phyloP scores from a whole-genome alignment of 805 yeast genomes.

The Myxozyma melibiosi region DNA sequence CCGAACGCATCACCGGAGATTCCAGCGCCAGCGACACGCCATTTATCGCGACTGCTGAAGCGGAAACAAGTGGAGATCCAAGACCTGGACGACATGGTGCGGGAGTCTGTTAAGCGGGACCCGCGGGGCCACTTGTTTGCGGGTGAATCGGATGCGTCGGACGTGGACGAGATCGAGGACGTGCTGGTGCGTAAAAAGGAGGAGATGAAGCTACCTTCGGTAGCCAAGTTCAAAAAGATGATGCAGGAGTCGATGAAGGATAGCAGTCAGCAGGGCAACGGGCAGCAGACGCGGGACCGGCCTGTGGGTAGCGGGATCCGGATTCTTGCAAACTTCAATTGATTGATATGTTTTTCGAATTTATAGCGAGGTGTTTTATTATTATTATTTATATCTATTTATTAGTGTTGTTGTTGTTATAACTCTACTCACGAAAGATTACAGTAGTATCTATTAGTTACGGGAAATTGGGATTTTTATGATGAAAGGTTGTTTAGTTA shows the following conservation, averaged over 20 bases:
- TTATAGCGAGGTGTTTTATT: not conserved
- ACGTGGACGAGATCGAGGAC: slow-evolving; percentile 20
- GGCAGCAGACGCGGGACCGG: slow-evolving; percentile 3
- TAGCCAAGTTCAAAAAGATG: slow-evolving; percentile 25
- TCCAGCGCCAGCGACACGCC: slow-evolving; percentile 17
- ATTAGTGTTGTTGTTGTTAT: not conserved
- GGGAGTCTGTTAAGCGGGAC: slow-evolving; percentile 32
- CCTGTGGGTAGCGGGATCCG: slow-evolving; percentile 29
- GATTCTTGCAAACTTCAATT: slow-evolving; percentile 23
- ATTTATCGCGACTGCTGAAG: slow-evolving; percentile 28
- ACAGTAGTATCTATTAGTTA: too few relatives aligned
- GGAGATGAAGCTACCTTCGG: slow-evolving; percentile 23
- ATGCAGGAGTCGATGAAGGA: slow-evolving; percentile 12
- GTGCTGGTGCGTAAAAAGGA: not conserved
- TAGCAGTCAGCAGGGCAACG: not conserved
- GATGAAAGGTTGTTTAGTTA: too few relatives aligned
- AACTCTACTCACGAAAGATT: too few relatives aligned
- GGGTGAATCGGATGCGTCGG: slow-evolving; percentile 34
- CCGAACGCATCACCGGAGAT: slow-evolving; percentile 1
- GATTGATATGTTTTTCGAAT: not conserved
- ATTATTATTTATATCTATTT: not conserved
- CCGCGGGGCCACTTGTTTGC: slow-evolving; percentile 34
- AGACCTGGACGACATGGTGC: slow-evolving; percentile 27
- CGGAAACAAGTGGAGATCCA: slow-evolving; percentile 26
- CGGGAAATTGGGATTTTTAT: too few relatives aligned